Conservation (phyloP, 768 basidiomycete species). For the Paxillus involutus region DNA sequence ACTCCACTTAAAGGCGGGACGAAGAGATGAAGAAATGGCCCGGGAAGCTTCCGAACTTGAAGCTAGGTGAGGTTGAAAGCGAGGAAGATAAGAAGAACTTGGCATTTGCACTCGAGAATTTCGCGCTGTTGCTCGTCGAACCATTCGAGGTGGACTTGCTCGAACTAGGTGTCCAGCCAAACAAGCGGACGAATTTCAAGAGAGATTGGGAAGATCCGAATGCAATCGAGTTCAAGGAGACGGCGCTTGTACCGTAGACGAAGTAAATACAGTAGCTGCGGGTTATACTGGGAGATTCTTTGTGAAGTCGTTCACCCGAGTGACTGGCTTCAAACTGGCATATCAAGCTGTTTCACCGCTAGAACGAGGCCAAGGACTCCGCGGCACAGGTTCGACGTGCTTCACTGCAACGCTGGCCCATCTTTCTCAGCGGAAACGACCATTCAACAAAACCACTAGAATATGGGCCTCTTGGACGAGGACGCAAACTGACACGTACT, state of each 20-base stretch:
- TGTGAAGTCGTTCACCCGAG: too few relatives aligned
- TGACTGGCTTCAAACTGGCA: too few relatives aligned
- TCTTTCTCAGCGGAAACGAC: too few relatives aligned
- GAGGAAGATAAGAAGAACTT: slow-evolving; percentile 45
- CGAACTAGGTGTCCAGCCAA: slow-evolving; percentile 56
- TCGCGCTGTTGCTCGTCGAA: slow-evolving; percentile 72
- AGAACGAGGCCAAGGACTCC: too few relatives aligned
- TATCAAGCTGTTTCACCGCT: too few relatives aligned
- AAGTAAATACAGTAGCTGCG: neutral
- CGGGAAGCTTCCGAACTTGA: slow-evolving; percentile 46
- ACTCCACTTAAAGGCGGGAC: slow-evolving; percentile 46
- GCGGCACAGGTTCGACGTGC: too few relatives aligned
- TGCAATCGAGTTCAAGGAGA: slow-evolving; percentile 56
- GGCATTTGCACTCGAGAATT: slow-evolving; percentile 60
- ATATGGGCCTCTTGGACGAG: too few relatives aligned
- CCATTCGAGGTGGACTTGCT: slow-evolving; percentile 68
- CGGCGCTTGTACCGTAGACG: slow-evolving; percentile 59
- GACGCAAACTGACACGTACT: too few relatives aligned
- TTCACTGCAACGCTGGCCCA: too few relatives aligned
- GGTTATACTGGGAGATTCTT: too few relatives aligned
- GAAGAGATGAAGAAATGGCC: slow-evolving; percentile 66
- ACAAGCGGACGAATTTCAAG: slow-evolving; percentile 57
- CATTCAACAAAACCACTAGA: too few relatives aligned
- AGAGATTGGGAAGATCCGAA: slow-evolving; percentile 35
- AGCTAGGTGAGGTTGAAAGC: slow-evolving; percentile 43